These are phyloP conservation scores for Musa balbisiana DNA, from an alignment of 202 grass and related monocot species.

Conservation along the genomic window DNA sequence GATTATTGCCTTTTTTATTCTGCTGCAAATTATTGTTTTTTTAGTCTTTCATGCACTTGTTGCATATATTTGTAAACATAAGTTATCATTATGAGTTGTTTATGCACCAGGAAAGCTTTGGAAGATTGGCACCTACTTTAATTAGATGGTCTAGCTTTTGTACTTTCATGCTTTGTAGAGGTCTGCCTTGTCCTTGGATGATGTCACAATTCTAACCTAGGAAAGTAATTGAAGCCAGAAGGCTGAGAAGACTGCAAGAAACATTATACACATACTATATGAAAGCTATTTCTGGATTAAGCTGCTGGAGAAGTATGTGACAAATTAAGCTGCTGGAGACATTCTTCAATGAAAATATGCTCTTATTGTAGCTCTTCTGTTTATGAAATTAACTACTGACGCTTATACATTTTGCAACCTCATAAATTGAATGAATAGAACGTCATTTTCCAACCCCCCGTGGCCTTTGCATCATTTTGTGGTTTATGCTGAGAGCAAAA, in stretches of 20 bases:
- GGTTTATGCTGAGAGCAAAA: no score
- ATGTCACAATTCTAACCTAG: not conserved
- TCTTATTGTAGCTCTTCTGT: no score
- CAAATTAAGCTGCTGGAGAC: not conserved
- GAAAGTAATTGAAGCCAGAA: not conserved
- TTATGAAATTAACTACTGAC: no score
- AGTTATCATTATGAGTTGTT: not conserved
- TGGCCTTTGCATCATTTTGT: no score
- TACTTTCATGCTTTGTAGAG: not conserved
- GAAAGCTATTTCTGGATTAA: not conserved
- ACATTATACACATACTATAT: not conserved
- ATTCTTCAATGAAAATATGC: no score
- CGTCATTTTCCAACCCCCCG: no score
- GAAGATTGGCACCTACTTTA: not conserved
- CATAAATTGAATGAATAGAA: no score
- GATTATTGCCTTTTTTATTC: constrained; percentile 29
- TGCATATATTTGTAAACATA: not conserved
- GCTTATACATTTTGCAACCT: no score
- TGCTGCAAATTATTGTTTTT: not conserved
- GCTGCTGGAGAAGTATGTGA: not conserved
- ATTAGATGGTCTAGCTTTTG: not conserved
- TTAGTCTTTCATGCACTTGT: not conserved
- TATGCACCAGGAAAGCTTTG: not conserved
- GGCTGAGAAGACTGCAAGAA: not conserved
- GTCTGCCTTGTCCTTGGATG: not conserved